phyloP scores from a whole-genome alignment of 2,329 filamentous ascomycete genomes.

The Penicillium rolfsii region DNA sequence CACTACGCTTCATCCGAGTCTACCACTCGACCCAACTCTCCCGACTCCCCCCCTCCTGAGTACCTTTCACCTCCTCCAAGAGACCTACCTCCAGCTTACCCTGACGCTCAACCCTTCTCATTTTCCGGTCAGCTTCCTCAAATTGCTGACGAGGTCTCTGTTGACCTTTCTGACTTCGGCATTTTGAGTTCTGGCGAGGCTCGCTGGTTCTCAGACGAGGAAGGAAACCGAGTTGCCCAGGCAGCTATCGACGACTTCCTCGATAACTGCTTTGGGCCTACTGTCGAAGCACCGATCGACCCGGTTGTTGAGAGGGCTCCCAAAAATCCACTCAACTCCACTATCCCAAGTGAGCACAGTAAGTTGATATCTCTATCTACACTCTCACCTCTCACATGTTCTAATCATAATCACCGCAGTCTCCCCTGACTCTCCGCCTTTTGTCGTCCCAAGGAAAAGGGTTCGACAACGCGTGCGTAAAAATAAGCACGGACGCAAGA shows the following conservation, averaged over 20 bases:
- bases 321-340: background rate
- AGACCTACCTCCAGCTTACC: background rate
- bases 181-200: too few relatives aligned
- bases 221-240: too few relatives aligned
- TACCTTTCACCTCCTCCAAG: background rate
- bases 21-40: background rate
- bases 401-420: background rate
- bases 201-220: too few relatives aligned
- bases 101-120: too few relatives aligned
- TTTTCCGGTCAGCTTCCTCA: too few relatives aligned
- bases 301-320: too few relatives aligned
- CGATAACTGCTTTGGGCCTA: background rate
- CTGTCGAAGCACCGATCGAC: background rate
- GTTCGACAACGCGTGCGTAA: background rate
- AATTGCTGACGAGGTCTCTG: too few relatives aligned
- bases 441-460: background rate
- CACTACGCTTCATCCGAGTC: background rate
- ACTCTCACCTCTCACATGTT: background rate
- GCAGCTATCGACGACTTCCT: too few relatives aligned
- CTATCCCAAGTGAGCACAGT: background rate
- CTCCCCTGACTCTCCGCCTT: background rate
- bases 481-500: slow-evolving; percentile 1
- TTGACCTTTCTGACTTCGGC: too few relatives aligned
- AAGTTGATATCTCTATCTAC: background rate
- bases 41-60: background rate